Evolutionary conservation across 1,139 yeast genomes (phyloP).

Genomic region (Lodderomyces oxycetoniae): DNA sequence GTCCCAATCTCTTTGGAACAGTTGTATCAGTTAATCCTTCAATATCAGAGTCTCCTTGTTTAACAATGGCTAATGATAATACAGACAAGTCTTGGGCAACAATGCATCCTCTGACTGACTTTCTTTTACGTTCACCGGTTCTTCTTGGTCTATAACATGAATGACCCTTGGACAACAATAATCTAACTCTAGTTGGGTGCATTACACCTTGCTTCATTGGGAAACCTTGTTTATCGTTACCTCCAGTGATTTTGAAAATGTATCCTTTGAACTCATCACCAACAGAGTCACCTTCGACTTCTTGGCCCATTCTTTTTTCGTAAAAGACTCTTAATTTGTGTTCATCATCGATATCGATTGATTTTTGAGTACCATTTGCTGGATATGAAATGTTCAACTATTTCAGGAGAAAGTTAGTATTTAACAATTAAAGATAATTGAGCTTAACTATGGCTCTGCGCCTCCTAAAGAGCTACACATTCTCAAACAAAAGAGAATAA

Average conservation of each 20-base stretch:
- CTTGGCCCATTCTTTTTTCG: conserved; percentile 99
- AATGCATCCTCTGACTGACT: conserved; percentile 99
- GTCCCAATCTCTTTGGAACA: conserved; percentile 98
- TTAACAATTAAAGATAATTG: no score
- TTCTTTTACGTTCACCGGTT: conserved; percentile 99
- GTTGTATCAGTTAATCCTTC: conserved; percentile 94
- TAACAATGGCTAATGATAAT: conserved; percentile 85
- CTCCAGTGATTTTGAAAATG: conserved; percentile 98
- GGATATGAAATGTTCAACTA: conserved; percentile 99
- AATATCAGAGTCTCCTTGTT: conserved; percentile 95
- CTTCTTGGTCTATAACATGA: conserved; percentile 99
- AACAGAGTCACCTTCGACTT: conserved; percentile 96
- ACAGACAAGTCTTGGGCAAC: conserved; percentile 97
- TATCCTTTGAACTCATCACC: conserved; percentile 99
- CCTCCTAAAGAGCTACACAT: no score
- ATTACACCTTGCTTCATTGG: conserved; percentile 99
- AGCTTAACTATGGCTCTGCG: no score
- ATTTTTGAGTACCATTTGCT: conserved; percentile 99
- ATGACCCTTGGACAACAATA: conserved; percentile 89
- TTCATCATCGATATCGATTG: conserved; percentile 97
- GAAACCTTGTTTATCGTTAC: conserved; percentile 99
- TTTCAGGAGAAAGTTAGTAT: conserved; percentile 17
- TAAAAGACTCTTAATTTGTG: conserved; percentile 98
- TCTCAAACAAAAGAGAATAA: no score
- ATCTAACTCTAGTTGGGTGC: conserved; percentile 99